phyloP scores from a whole-genome alignment of 169 alveolate species.

The Plasmodium gallinaceum region DNA sequence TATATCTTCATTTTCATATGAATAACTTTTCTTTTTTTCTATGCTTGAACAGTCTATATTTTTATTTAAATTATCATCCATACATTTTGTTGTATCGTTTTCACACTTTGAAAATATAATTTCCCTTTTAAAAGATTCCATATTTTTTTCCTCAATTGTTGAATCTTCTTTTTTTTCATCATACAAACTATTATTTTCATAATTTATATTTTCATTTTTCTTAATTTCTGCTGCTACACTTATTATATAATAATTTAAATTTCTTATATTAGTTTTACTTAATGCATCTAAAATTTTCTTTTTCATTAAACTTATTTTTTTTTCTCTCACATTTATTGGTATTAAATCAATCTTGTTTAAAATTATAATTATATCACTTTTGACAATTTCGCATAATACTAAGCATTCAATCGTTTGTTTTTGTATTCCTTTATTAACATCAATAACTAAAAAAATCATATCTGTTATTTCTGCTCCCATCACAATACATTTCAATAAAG shows the following conservation, averaged over 20 bases:
- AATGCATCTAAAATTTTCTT: constrained; percentile 75
- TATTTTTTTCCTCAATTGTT: no score
- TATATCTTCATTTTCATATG: neutral
- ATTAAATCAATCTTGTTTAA: constrained; percentile 92
- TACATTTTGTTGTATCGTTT: neutral
- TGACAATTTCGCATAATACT: constrained; percentile 91
- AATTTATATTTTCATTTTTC: constrained; percentile 75
- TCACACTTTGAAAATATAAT: neutral
- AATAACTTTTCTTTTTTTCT: neutral
- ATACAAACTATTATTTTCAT: constrained; percentile 3
- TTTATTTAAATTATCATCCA: neutral
- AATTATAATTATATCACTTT: constrained; percentile 89
- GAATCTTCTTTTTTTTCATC: neutral
- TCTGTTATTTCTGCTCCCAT: constrained; percentile 95
- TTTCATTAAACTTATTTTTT: constrained; percentile 75
- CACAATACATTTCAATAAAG: constrained; percentile 92
- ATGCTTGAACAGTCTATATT: neutral
- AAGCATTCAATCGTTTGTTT: constrained; percentile 95
- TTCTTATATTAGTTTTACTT: constrained; percentile 76
- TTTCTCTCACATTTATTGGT: constrained; percentile 85
- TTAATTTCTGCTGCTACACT: constrained; percentile 82
- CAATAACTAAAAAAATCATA: constrained; percentile 91
- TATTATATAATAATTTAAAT: constrained; percentile 81
- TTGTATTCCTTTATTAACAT: constrained; percentile 92
- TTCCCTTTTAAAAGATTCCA: neutral